phyloP scores from a whole-genome alignment of 2,329 filamentous ascomycete genomes.

The Cercospora berteroae region DNA sequence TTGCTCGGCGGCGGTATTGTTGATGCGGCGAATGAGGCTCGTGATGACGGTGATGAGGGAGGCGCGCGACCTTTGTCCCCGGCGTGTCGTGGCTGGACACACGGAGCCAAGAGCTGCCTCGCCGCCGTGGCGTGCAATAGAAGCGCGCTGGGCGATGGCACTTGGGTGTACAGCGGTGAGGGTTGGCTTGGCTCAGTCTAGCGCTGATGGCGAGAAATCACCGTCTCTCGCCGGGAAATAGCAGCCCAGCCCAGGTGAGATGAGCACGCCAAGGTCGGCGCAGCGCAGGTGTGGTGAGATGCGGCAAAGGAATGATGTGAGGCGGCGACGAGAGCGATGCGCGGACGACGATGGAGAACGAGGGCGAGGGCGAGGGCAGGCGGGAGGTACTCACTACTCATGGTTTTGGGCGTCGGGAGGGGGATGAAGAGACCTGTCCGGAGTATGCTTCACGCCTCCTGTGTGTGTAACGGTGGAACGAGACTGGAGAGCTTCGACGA shows the following conservation, averaged over 20 bases:
- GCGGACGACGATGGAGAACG: neutral
- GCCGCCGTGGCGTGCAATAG: constrained; percentile 5
- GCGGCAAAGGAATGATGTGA: neutral
- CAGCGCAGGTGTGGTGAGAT: neutral
- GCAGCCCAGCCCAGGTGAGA: neutral
- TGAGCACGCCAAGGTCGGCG: constrained; percentile 10
- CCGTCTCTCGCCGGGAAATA: neutral
- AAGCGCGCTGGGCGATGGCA: neutral
- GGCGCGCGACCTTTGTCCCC: neutral
- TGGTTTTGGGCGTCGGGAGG: neutral
- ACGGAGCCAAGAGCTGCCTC: constrained; percentile 5
- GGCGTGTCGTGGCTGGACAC: constrained; percentile 10
- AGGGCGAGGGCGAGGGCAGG: neutral
- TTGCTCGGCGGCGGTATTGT: neutral
- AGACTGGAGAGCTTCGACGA: neutral
- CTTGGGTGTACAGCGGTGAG: neutral
- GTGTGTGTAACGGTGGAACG: neutral
- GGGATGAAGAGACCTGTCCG: neutral
- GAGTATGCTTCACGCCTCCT: neutral
- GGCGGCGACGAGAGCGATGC: neutral
- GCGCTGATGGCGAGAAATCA: constrained; percentile 6
- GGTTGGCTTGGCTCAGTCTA: neutral
- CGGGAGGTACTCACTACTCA: constrained; percentile 14
- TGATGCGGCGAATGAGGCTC: neutral
- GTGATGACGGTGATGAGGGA: neutral